A percentile compares a stretch with the other conserved stretches of the same genome.
phyloP scores from a whole-genome alignment of 2,329 filamentous ascomycete genomes.

The Botryosphaeria dothidea region DNA sequence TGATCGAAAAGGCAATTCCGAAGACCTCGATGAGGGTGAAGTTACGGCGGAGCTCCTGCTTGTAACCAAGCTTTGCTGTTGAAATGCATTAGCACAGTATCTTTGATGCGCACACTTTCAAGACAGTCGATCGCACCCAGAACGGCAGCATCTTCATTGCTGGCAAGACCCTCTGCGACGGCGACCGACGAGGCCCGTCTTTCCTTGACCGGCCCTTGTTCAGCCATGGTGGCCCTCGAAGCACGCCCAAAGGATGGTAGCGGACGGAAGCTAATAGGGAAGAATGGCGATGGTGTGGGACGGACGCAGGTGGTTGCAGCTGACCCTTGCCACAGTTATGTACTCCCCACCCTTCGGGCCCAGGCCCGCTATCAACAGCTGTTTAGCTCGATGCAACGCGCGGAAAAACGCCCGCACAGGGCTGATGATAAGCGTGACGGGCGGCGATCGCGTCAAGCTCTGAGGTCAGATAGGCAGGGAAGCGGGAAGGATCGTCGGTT shows the following conservation, averaged over 20 bases:
- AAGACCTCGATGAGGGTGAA: conserved; percentile 65
- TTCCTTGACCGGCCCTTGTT: conserved; percentile 1
- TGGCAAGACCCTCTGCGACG: conserved; percentile 30
- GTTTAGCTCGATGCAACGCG: conserved; percentile 29
- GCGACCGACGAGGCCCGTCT: not conserved
- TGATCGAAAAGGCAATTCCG: conserved; percentile 50
- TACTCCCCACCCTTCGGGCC: not conserved
- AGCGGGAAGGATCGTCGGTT: not conserved
- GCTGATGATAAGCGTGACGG: conserved; percentile 2
- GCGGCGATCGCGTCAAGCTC: not conserved
- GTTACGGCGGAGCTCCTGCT: conserved; percentile 63
- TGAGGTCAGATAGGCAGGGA: not conserved
- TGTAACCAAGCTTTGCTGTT: conserved; percentile 42
- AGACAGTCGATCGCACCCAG: conserved; percentile 31
- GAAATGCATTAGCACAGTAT: not conserved
- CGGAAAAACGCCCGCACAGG: not conserved
- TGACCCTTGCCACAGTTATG: not conserved
- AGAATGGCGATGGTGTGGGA: not conserved
- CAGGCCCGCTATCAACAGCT: not conserved
- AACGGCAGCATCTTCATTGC: conserved; percentile 42
- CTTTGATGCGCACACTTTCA: too few species aligned
- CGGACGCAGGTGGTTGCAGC: not conserved
- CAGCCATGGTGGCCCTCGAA: not conserved
- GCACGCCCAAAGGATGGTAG: not conserved
- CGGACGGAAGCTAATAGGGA: not conserved